Percentiles rank a stretch among this genome's conserved stretches.
phyloP scores from a whole-genome alignment of 495 filamentous ascomycete species.

The Neurospora sp. region DNA sequence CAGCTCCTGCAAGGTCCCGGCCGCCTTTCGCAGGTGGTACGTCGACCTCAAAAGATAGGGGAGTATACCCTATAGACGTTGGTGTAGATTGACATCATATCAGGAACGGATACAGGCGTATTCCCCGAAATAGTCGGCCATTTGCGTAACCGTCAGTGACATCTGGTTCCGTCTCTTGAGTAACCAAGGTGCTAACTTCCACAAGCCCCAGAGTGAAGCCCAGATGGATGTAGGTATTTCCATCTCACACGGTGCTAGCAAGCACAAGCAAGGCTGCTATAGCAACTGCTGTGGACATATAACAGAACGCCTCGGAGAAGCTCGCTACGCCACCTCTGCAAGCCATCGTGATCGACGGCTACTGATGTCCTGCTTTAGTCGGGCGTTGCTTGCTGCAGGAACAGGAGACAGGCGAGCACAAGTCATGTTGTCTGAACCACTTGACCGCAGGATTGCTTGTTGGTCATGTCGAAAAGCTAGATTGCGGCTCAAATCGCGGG shows the following conservation, averaged over 20 bases:
- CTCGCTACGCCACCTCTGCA: neutral
- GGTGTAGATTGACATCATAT: neutral
- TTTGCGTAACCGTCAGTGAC: slow-evolving; percentile 19
- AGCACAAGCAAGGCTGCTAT: neutral
- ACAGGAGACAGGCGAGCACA: slow-evolving; percentile 6
- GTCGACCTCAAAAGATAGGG: neutral
- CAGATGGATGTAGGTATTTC: neutral
- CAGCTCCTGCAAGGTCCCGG: slow-evolving; percentile 3
- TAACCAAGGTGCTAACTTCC: neutral
- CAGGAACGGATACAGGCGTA: neutral
- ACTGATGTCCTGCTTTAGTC: neutral
- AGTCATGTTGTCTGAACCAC: neutral
- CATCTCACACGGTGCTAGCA: neutral
- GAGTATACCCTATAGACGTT: neutral
- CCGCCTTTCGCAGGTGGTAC: too few species aligned
- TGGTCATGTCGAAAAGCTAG: neutral
- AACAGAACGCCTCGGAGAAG: neutral
- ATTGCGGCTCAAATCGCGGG: neutral
- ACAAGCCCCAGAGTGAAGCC: neutral
- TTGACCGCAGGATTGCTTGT: neutral
- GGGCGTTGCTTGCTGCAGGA: slow-evolving; percentile 12
- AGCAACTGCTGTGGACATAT: neutral
- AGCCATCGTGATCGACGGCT: neutral
- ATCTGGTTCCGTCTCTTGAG: neutral
- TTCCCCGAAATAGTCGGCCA: slow-evolving; percentile 18